Conservation (phyloP, 2,329 filamentous ascomycete genomes). For the Neonectria neomacrospora region DNA sequence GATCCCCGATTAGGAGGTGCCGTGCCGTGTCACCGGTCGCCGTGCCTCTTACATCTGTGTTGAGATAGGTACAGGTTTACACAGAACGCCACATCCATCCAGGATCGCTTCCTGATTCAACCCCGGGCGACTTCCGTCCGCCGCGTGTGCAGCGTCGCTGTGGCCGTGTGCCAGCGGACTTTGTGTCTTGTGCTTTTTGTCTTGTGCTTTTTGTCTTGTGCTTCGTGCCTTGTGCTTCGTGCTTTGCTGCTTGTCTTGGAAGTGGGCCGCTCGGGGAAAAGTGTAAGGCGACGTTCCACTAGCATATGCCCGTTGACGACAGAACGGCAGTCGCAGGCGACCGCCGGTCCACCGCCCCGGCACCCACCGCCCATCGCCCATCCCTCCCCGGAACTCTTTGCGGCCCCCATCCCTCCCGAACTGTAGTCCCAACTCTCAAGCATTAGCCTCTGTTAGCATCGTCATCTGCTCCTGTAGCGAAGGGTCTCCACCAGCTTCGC, state of each 20-base stretch:
- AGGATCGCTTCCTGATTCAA: neutral
- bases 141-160: slow-evolving; percentile 2
- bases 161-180: neutral
- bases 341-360: neutral
- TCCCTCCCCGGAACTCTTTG: slow-evolving; percentile 1
- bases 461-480: neutral
- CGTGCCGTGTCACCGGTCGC: slow-evolving; percentile 11
- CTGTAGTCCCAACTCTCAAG: neutral
- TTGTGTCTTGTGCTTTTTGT: neutral
- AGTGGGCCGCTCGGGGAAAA: neutral
- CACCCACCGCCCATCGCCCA: neutral
- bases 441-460: neutral
- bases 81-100: neutral
- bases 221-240: neutral
- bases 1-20: slow-evolving; percentile 15
- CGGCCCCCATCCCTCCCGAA: slow-evolving; percentile 1
- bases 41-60: neutral
- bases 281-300: slow-evolving; percentile 7
- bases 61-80: slow-evolving; percentile 3
- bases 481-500: neutral
- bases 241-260: slow-evolving; percentile 1
- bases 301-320: slow-evolving; percentile 3
- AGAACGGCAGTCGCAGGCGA: slow-evolving; percentile 3
- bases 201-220: neutral
- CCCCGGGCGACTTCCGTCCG: slow-evolving; percentile 10